Percentiles rank a stretch among this genome's conserved stretches.
phyloP scores from a whole-genome alignment of 2,329 filamentous ascomycete genomes.

The Coccinonectria pachysandricola region DNA sequence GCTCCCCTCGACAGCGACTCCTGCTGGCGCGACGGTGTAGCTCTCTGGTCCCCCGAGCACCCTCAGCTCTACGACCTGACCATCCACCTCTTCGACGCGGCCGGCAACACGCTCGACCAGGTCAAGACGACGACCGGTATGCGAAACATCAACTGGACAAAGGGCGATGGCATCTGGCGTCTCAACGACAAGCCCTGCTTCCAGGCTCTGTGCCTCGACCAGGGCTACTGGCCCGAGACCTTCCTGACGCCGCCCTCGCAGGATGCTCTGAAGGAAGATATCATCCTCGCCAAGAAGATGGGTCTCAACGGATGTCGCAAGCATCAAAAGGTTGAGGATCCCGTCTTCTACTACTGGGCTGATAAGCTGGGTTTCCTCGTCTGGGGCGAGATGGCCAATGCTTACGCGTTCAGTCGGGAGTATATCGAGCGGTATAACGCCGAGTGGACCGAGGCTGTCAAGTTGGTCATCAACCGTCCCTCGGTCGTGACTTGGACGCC shows the following conservation, averaged over 20 bases:
- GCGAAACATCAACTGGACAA: conserved; percentile 48
- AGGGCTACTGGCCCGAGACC: conserved; percentile 53
- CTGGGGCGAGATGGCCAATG: conserved; percentile 56
- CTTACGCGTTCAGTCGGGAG: conserved; percentile 49
- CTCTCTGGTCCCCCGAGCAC: conserved; percentile 51
- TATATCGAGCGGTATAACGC: conserved; percentile 51
- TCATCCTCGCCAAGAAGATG: conserved; percentile 47
- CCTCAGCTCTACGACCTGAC: conserved; percentile 46
- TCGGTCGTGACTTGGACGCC: conserved; percentile 57
- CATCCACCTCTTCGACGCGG: conserved; percentile 38
- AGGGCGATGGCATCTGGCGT: conserved; percentile 46
- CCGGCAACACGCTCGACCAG: conserved; percentile 37
- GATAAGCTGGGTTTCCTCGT: conserved; percentile 51
- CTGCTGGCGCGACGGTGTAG: conserved; percentile 44
- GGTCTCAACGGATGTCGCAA: conserved; percentile 56
- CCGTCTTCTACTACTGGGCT: conserved; percentile 50
- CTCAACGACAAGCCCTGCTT: conserved; percentile 50
- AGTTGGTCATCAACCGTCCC: conserved; percentile 55
- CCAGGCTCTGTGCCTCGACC: conserved; percentile 49
- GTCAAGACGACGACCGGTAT: conserved; percentile 51
- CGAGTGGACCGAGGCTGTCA: conserved; percentile 55
- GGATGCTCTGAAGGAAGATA: conserved; percentile 38
- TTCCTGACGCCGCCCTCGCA: conserved; percentile 47
- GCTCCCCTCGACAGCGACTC: conserved; percentile 27
- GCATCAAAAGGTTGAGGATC: conserved; percentile 55